Conservation (phyloP, 768 basidiomycete species). For the Trametes gibbosa region DNA sequence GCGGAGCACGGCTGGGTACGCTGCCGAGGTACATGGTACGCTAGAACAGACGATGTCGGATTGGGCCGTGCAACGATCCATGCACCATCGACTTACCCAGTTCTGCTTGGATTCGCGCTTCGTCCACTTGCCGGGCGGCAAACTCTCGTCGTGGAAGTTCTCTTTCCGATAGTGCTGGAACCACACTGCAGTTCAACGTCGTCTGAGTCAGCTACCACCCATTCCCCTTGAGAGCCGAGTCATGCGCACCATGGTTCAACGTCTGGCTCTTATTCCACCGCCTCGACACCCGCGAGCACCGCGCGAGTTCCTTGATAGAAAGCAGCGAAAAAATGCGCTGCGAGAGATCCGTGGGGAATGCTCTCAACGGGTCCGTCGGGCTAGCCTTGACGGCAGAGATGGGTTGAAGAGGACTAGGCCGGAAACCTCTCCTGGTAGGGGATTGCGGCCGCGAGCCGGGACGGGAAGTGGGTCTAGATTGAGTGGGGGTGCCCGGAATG, state of each 20-base stretch:
- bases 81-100: conserved; percentile 53
- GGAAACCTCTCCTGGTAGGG: conserved; percentile 29
- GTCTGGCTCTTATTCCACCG: conserved; percentile 91
- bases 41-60: conserved; percentile 31
- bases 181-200: conserved; percentile 65
- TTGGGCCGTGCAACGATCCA: neutral
- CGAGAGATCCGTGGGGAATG: conserved; percentile 76
- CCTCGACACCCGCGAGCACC: conserved; percentile 76
- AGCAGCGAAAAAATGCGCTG: conserved; percentile 74
- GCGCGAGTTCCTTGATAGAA: conserved; percentile 62
- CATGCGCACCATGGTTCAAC: conserved; percentile 75
- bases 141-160: conserved; percentile 75
- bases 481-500: conserved; percentile 61
- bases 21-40: conserved; percentile 47
- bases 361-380: conserved; percentile 56
- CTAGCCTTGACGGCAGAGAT: conserved; percentile 17
- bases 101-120: conserved; percentile 92
- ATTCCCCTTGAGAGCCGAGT: neutral
- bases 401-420: conserved; percentile 38
- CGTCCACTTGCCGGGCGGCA: conserved; percentile 87
- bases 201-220: neutral
- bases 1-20: conserved; percentile 40
- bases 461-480: conserved; percentile 51
- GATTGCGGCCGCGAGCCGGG: conserved; percentile 35
- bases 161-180: conserved; percentile 89